Base-by-base conservation (phyloP, 2,329 filamentous ascomycete species). In the Pyrenophora seminiperda region DNA sequence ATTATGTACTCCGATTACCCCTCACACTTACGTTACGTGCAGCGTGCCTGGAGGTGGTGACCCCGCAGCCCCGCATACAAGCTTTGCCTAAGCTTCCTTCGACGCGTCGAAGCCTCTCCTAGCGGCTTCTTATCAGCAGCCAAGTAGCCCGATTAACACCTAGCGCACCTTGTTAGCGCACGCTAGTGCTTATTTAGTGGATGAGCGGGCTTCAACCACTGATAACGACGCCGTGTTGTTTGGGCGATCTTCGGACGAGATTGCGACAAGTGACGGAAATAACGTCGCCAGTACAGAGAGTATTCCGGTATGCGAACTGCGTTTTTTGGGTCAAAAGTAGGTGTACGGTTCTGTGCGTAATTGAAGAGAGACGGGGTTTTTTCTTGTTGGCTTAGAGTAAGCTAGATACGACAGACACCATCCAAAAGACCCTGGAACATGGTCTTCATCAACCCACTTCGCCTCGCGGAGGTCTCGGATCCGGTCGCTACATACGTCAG, bases 171-270 rank as follows among this genome's bases (percentile, higher is more conserved):
- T 13, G n/a, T n/a, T 40, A 40, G 37, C 18, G 37, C 27, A 2
- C 0, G 22, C 27, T 40, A 40, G 37, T 14, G 37, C 22, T n/a
- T 9, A 40, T 18, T n/a, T n/a, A 10, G 20, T 40, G 37, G 20
- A 17, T 38, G 36, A 38, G 36, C 36, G 36, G 17, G 22, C 17
- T n/a, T n/a, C n/a, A n/a, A n/a, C n/a, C 37, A 40, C 27, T 40
- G 20, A 29, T 40, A 40, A 11, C 37, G 20, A n/a, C n/a, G n/a
- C n/a, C n/a, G n/a, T 40, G 37, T 40, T 40, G 37, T 40, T 39
- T 40, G 37, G 17, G 37, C 13, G 37, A 29, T 40, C 11, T 40
- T 40, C 22, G 37, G 37, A 14, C 22, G 22, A 24, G 22, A 22
- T 40, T 29, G 22, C 22, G 37, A n/a, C 22, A 40, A 29, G 37